phyloP scores from a whole-genome alignment of 257 asterid genomes.

The Phtheirospermum japonicum region DNA sequence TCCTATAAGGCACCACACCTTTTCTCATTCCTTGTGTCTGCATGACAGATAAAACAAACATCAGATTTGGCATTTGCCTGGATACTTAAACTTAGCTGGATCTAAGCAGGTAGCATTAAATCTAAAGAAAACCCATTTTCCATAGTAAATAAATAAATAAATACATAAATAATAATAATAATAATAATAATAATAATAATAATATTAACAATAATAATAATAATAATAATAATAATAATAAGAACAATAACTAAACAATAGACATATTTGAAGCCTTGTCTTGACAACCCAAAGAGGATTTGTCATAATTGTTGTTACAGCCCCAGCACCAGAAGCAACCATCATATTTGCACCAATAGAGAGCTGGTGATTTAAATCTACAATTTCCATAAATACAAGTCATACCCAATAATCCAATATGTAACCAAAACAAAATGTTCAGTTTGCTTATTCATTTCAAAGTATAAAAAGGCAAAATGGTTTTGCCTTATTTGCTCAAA shows the following conservation, averaged over 20 bases:
- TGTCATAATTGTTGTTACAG: conserved; percentile 77
- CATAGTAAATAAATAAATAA: background rate
- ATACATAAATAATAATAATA: no score
- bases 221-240: background rate
- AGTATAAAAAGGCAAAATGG: conserved; percentile 7
- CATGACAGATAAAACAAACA: conserved; percentile 28
- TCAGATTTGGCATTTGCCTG: conserved; percentile 2
- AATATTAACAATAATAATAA: no score
- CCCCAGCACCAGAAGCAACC: conserved; percentile 99
- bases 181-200: no score
- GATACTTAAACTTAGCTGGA: background rate
- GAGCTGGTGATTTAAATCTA: conserved; percentile 80
- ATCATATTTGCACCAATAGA: conserved; percentile 85
- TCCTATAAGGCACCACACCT: conserved; percentile 63
- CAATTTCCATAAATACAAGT: conserved; percentile 31
- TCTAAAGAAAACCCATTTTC: no score
- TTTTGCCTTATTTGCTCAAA: no score
- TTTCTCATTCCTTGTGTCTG: conserved; percentile 75
- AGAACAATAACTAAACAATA: conserved; percentile 12
- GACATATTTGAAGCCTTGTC: conserved; percentile 85
- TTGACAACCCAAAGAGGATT: conserved; percentile 99
- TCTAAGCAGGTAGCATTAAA: conserved; percentile 7
- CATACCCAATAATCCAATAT: conserved; percentile 10
- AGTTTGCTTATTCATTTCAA: conserved; percentile 10
- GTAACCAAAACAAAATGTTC: background rate